Conservation (phyloP, 257 asterid genomes). For the Ocimum tenuiflorum region DNA sequence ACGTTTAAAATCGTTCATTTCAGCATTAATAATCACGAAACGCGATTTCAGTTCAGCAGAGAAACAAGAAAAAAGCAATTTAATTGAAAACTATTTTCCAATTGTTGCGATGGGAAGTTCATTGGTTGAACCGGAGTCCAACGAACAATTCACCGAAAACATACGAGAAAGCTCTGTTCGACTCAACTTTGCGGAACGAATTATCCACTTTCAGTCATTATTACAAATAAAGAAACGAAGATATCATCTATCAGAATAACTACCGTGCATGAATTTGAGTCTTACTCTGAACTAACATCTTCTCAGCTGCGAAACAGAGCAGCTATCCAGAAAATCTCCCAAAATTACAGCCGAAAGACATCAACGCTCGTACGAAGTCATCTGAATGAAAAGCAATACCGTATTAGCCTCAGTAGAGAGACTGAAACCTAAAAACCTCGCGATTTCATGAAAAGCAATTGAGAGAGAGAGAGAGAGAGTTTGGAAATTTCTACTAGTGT, state of each 20-base stretch:
- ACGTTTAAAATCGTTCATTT: not conserved
- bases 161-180: not conserved
- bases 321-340: not conserved
- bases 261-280: constrained; percentile 3
- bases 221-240: not conserved
- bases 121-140: not conserved
- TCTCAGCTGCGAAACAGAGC: not conserved
- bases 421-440: constrained; percentile 7
- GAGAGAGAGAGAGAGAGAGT: not conserved
- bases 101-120: not conserved
- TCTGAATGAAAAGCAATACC: not conserved
- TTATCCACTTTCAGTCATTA: not conserved
- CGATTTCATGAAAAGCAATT: constrained; percentile 8
- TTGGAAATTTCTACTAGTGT: not conserved
- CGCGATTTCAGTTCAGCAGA: not conserved
- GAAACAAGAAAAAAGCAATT: not conserved
- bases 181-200: not conserved
- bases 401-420: not conserved
- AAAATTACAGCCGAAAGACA: not conserved
- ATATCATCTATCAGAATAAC: not conserved
- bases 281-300: not conserved
- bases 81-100: not conserved
- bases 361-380: not conserved
- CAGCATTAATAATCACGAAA: not conserved
- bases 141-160: not conserved